These are phyloP conservation scores for Pezizomycotina sp. DNA, from an alignment of 2,329 filamentous ascomycete genomes.

Conservation along the genomic window DNA sequence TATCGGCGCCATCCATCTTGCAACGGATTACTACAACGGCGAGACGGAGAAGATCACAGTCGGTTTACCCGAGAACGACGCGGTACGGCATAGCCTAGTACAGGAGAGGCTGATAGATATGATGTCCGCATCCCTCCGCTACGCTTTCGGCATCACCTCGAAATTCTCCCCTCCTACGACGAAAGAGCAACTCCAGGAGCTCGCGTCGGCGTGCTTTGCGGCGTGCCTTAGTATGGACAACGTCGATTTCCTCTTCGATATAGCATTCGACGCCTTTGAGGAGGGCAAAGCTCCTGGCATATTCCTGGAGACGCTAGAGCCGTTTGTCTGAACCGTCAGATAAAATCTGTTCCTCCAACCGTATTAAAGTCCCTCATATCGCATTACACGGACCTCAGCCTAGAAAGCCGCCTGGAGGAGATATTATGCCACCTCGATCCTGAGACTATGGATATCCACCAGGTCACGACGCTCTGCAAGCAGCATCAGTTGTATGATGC, in stretches of 20 bases:
- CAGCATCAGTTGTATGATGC: slow-evolving; percentile 87
- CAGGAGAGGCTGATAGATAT: slow-evolving; percentile 82
- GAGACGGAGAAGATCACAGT: slow-evolving; percentile 88
- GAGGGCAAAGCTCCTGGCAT: slow-evolving; percentile 54
- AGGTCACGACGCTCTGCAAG: slow-evolving; percentile 79
- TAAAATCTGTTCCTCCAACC: slow-evolving; percentile 59
- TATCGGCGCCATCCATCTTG: slow-evolving; percentile 74
- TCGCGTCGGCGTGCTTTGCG: slow-evolving; percentile 67
- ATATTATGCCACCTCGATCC: slow-evolving; percentile 89
- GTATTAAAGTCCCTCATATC: slow-evolving; percentile 74
- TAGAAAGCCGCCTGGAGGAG: slow-evolving; percentile 69
- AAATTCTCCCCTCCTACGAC: slow-evolving; percentile 33
- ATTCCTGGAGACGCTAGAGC: slow-evolving; percentile 77
- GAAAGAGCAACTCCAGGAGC: slow-evolving; percentile 50
- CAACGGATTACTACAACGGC: slow-evolving; percentile 80
- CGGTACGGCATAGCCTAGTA: slow-evolving; percentile 61
- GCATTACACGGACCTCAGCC: slow-evolving; percentile 60
- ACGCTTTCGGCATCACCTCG: slow-evolving; percentile 55
- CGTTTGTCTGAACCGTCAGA: slow-evolving; percentile 67
- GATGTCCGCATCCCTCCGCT: slow-evolving; percentile 78
- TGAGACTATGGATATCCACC: slow-evolving; percentile 78
- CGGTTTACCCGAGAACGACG: slow-evolving; percentile 71
- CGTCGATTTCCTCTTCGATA: slow-evolving; percentile 72
- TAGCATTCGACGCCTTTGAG: slow-evolving; percentile 80
- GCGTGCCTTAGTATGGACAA: slow-evolving; percentile 67